Evolutionary conservation across 2,329 filamentous ascomycete species (phyloP), one percentile per base, ranked within the genome.

Genomic region (Aspergillus carbonarius): DNA sequence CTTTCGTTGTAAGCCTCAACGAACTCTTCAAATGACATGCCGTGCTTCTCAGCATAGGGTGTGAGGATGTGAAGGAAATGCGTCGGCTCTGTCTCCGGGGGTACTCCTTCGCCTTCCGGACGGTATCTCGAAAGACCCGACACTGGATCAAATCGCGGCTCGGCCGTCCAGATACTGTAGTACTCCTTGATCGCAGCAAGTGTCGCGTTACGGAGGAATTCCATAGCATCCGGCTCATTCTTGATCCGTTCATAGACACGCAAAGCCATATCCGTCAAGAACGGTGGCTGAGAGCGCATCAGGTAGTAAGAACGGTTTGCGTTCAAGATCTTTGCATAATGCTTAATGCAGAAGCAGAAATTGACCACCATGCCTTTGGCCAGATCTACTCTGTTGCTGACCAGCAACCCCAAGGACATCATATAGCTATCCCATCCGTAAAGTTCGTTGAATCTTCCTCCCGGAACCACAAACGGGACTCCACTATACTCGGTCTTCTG

Each of bases 401-500:
- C 86, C 59, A 98, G 81, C 59, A 99, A 83, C 17, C 95, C 95
- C 3, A 98, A 82, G 5, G 93, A 95, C 74, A 93, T 91, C 92
- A 99, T 98, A 80, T 98, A 99, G 74, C 92, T 97, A 77, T 99
- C 95, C 95, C 95, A 99, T 48, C 93, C 93, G 73, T 99, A 99
- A 20, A 99, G 79, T 75, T 99, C 95, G 76, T 99, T 99, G 86
- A 99, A 99, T 30, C 95, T 87, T 23, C 95, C 95, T 60, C 95
- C 95, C 0, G 95, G 95, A 3, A 99, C 95, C n/a, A 98, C 92
- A 68, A 98, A 99, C 0, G 95, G 93, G 59, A 96, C 82, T 3
- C 95, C 95, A 35, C 83, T 83, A 40, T 96, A 79, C 3, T 89
- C 89, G 61, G 85, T 86, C 72, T 90, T 82, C 39, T 88, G 88